Base-by-base conservation (phyloP, 2,329 filamentous ascomycete species). In the Pseudocercospora eumusae region DNA sequence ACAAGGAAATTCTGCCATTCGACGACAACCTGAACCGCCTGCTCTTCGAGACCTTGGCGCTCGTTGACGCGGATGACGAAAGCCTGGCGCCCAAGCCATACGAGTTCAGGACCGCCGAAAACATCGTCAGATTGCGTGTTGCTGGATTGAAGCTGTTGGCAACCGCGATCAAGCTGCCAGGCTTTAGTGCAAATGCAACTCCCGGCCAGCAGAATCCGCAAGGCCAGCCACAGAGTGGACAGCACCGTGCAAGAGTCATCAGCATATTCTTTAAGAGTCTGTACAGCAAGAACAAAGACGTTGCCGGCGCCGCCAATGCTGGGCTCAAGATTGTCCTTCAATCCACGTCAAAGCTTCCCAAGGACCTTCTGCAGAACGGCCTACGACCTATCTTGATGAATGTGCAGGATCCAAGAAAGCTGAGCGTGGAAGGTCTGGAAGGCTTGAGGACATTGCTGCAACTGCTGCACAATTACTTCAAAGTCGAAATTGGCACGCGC, bases 181-280 rank as follows among this genome's bases (percentile, higher is more conserved):
- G 97, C 33, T 98, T 97, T 74, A 88, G 88, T 63, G 92, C 91
- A 58, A 87, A 85, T 1, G 60, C 64, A 5, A 59, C 59, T 23
- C 59, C 58, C 6, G 57, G 56, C 20, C 62, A 61, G 45, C 62
- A 59, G 45, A 58, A 62, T 11, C 63, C 64, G 57, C 57, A 60
- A 25, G 67, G 64, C 56, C 64, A 65, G 23, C 84, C 87, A 40
- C 87, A 90, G 66, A 82, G 83, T 44, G 85, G 81, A 42, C 80
- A 83, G 63, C 79, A 82, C 63, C 82, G 86, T 49, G 76, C 76
- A 33, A 76, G 76, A 31, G 96, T 98, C 53, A 93, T 99, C 18
- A 88, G 91, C 0, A 92, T 98, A 1, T 99, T 99, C 79, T 99
- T 99, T 84, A 98, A 97, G 73, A 96, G 91, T 40, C 82, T 99